Percentiles rank a stretch among this genome's conserved stretches.
phyloP scores from a whole-genome alignment of 352 stramenopile species.

The Pilasporangium apinafurcum region DNA sequence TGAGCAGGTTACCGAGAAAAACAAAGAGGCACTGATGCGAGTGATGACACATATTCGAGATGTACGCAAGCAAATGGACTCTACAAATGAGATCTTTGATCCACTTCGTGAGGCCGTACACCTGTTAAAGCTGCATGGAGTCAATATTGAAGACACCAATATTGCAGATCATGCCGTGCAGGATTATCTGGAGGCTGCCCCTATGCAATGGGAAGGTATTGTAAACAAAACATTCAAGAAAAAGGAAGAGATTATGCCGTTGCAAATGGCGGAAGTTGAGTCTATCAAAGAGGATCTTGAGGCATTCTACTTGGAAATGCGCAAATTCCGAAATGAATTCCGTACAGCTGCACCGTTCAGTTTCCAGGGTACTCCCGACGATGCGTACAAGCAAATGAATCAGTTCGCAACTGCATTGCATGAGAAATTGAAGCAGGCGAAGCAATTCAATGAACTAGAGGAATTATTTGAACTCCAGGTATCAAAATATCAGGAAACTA shows the following conservation, averaged over 20 bases:
- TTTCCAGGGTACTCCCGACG: conserved; percentile 75
- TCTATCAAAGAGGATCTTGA: conserved; percentile 93
- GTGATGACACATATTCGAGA: conserved; percentile 96
- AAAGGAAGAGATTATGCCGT: conserved; percentile 97
- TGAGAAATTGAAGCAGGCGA: conserved; percentile 78
- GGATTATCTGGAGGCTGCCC: conserved; percentile 93
- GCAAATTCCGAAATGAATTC: conserved; percentile 94
- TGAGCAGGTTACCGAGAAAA: conserved; percentile 87
- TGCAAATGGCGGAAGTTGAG: conserved; percentile 95
- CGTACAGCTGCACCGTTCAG: conserved; percentile 92
- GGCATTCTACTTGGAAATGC: conserved; percentile 92
- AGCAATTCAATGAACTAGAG: conserved; percentile 83
- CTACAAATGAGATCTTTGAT: conserved; percentile 92
- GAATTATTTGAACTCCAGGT: conserved; percentile 86
- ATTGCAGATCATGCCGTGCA: conserved; percentile 76
- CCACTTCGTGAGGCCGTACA: conserved; percentile 92
- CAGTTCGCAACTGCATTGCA: conserved; percentile 56
- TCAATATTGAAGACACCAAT: conserved; percentile 89
- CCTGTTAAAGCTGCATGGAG: conserved; percentile 92
- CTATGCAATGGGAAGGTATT: conserved; percentile 96
- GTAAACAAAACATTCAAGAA: conserved; percentile 98
- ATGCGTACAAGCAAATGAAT: conserved; percentile 85
- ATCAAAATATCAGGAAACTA: conserved; percentile 85
- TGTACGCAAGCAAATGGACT: conserved; percentile 91
- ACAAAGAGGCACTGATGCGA: conserved; percentile 94